Evolutionary conservation across 805 yeast genomes (phyloP).

Genomic region (Saturnispora quitensis): DNA sequence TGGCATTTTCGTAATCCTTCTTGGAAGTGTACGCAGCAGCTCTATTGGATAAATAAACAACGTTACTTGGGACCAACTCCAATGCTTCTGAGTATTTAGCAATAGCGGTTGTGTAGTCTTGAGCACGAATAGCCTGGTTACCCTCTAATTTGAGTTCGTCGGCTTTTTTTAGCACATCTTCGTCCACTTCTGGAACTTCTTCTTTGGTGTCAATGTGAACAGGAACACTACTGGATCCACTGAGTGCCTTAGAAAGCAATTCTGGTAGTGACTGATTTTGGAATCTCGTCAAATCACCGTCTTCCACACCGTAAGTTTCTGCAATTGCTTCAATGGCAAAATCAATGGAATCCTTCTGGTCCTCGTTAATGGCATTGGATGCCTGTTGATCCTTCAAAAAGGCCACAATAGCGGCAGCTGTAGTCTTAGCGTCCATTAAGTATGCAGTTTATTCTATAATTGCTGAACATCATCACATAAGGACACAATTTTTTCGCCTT

Average conservation of each 20-base stretch:
- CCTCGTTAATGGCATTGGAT: slow-evolving; percentile 55
- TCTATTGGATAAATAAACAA: slow-evolving; percentile 83
- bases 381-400: slow-evolving; percentile 39
- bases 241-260: slow-evolving; percentile 20
- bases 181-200: slow-evolving; percentile 21
- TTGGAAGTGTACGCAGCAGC: slow-evolving; percentile 92
- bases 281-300: slow-evolving; percentile 30
- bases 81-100: slow-evolving; percentile 77
- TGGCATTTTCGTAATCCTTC: slow-evolving; percentile 66
- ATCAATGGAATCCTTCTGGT: slow-evolving; percentile 79
- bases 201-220: slow-evolving; percentile 33
- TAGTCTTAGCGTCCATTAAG: slow-evolving; percentile 37
- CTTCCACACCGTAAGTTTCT: slow-evolving; percentile 71
- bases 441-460: not conserved
- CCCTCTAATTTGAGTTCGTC: slow-evolving; percentile 81
- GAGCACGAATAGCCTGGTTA: slow-evolving; percentile 77
- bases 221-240: slow-evolving; percentile 22
- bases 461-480: slow-evolving; percentile 23
- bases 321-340: slow-evolving; percentile 90
- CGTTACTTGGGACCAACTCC: slow-evolving; percentile 56
- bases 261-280: slow-evolving; percentile 30
- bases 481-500: slow-evolving; percentile 10
- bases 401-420: slow-evolving; percentile 65
- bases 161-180: slow-evolving; percentile 58
- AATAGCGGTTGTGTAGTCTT: slow-evolving; percentile 63